These are phyloP conservation scores for Arachis hypogaea DNA, from an alignment of 306 rosid species.

Conservation along the genomic window DNA sequence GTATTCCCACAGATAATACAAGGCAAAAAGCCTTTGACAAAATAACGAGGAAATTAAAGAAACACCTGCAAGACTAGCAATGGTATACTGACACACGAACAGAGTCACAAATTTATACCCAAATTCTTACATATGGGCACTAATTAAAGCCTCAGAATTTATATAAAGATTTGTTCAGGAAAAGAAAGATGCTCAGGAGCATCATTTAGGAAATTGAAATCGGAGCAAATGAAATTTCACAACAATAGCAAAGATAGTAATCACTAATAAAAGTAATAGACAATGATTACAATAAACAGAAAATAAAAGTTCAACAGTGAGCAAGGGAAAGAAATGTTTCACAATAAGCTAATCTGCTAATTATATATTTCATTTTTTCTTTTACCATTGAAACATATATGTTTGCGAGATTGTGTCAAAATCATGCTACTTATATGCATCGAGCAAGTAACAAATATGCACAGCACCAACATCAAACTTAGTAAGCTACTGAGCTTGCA, in stretches of 20 bases:
- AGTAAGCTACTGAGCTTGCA: not conserved
- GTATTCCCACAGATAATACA: too few species aligned
- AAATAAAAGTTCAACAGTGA: constrained; percentile 11
- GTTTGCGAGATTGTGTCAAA: constrained; percentile 14
- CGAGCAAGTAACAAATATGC: constrained; percentile 17
- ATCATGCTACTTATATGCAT: constrained; percentile 16
- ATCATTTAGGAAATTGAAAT: constrained; percentile 13
- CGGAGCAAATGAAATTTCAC: constrained; percentile 4
- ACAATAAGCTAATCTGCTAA: not conserved
- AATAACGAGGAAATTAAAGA: too few species aligned
- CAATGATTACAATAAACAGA: constrained; percentile 15
- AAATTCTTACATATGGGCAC: too few species aligned
- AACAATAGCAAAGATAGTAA: constrained; percentile 29
- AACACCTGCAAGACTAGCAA: too few species aligned
- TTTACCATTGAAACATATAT: constrained; percentile 7
- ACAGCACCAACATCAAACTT: not conserved
- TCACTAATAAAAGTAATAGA: constrained; percentile 19
- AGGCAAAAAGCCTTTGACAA: too few species aligned
- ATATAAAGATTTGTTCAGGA: not conserved
- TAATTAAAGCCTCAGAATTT: too few species aligned
- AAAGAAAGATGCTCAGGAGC: constrained; percentile 27
- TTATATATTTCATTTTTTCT: constrained; percentile 8
- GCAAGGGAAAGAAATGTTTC: not conserved
- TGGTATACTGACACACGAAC: too few species aligned
- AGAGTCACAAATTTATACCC: too few species aligned